phyloP scores from a whole-genome alignment of 225 moss, liverwort and hornwort species.

The Anthoceros angustus region DNA sequence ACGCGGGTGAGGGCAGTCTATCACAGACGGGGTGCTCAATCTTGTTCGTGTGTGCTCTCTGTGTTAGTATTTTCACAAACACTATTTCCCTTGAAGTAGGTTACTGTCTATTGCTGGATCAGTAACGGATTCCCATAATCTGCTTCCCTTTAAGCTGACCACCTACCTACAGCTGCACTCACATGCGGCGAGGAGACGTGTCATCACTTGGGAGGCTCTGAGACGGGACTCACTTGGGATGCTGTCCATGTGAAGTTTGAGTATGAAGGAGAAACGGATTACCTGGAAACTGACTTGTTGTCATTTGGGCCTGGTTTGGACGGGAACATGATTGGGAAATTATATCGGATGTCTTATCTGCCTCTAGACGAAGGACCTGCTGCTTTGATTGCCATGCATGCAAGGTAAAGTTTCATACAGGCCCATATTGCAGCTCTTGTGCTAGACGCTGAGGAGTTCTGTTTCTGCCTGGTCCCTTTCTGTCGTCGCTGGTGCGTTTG shows the following conservation, averaged over 20 bases:
- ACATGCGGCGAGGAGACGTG: no score
- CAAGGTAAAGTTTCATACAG: conserved; percentile 70
- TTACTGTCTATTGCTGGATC: no score
- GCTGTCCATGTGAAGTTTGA: conserved; percentile 59
- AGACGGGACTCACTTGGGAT: conserved; percentile 94
- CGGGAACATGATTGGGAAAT: conserved; percentile 11
- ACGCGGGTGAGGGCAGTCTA: no score
- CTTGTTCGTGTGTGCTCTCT: no score
- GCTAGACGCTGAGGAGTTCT: conserved; percentile 84
- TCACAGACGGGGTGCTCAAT: no score
- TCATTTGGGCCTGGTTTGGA: neutral
- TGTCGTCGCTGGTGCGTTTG: neutral
- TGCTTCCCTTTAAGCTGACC: no score
- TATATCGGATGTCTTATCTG: conserved; percentile 9
- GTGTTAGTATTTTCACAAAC: no score
- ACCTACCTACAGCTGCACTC: no score
- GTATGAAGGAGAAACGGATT: conserved; percentile 58
- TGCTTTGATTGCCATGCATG: conserved; percentile 86
- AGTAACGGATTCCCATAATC: no score
- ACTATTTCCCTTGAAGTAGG: no score
- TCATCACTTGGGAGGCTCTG: no score
- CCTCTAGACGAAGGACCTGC: conserved; percentile 70
- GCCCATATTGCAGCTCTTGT: conserved; percentile 83
- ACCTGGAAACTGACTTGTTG: conserved; percentile 32
- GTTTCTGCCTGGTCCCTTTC: neutral